Base-by-base conservation (phyloP, 106 monocot genomes). In the Phalaenopsis equestris region DNA sequence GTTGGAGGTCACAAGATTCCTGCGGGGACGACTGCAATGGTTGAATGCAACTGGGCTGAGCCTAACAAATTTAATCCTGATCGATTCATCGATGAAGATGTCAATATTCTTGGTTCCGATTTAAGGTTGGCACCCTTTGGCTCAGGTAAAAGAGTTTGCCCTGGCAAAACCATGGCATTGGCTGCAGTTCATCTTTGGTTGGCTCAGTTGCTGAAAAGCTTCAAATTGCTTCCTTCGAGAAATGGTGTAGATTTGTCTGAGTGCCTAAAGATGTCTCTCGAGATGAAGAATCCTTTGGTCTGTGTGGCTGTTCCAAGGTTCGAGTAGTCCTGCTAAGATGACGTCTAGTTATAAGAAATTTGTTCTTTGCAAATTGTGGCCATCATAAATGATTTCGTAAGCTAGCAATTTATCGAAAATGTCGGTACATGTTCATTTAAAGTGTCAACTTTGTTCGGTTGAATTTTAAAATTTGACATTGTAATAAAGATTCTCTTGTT, bases 11-110 rank as follows among this genome's bases (percentile, higher is more conserved):
- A 78, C 72, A 1, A 78, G 6, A 18, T 83, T 67, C 83, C 83
- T 16, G 78, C 78, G 0, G 83, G 83, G 15, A 83, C 83, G 16
- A 83, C 83, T 11, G 83, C 83, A 8, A 83, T 83, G 83, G 83
- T 83, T n/a, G 78, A 42, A 14, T 6, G 41, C 15, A 58, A 42
- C 0, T 83, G 79, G 83, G 1, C 73, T 8, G 73, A 79, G 21
- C 73, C 83, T 3, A 0, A 67, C 0, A 39, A 56, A 21, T 83
- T 83, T 79, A 74, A 73, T 19, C 83, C 83, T 0, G 83, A 83
- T 78, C 72, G 83, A 41, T 83, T 83, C 42, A 23, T 79, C 42
- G 52, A 36, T 38, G 79, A 74, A 23, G 83, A 83, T 56, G 73
- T 83, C 0, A 56, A 39, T 15, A 58, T 78, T 19, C 39, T 78